Evolutionary conservation across 2,329 filamentous ascomycete genomes (phyloP).

Genomic region (Fusarium continuum): DNA sequence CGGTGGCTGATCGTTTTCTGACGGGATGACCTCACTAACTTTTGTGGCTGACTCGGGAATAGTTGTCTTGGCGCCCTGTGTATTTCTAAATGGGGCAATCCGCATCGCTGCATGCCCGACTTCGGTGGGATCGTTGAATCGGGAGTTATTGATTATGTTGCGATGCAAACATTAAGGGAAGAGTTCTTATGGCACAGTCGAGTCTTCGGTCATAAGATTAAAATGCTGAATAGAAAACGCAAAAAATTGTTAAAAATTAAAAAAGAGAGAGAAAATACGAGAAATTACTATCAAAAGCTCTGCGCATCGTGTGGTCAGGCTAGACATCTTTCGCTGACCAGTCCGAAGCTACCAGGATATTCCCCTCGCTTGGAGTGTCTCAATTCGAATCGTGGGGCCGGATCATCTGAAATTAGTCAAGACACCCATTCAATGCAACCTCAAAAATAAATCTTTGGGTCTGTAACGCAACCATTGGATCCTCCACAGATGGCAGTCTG

Average conservation of each 20-base stretch:
- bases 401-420: background rate
- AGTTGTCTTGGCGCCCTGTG: conserved; percentile 13
- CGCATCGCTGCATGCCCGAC: background rate
- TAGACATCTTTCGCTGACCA: background rate
- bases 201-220: no score
- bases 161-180: no score
- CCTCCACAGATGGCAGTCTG: background rate
- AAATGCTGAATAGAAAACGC: no score
- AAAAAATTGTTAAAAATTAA: background rate
- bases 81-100: conserved; percentile 1
- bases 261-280: background rate
- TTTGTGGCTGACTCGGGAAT: conserved; percentile 21
- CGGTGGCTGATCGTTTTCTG: conserved; percentile 3
- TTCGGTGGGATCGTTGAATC: background rate
- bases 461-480: background rate
- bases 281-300: background rate
- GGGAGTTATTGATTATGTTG: no score
- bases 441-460: background rate
- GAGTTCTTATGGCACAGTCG: no score
- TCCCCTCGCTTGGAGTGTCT: background rate
- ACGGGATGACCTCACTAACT: conserved; percentile 26
- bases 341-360: background rate
- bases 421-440: background rate
- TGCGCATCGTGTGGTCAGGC: background rate
- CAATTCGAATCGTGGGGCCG: background rate